phyloP scores from a whole-genome alignment of 1,284 basidiomycete genomes.

The Schizophyllum amplum region DNA sequence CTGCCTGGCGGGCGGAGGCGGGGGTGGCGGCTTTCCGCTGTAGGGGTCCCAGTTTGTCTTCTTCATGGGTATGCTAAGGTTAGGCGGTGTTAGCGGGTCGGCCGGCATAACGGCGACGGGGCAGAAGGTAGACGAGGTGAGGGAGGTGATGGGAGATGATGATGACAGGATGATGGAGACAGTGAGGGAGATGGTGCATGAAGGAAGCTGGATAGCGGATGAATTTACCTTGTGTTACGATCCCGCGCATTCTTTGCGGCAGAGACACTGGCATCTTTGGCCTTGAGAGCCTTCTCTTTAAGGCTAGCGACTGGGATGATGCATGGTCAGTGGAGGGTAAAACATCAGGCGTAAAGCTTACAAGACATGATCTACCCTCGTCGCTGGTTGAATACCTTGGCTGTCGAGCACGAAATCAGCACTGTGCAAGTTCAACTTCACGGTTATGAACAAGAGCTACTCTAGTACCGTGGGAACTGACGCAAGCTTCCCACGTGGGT shows the following conservation, averaged over 20 bases:
- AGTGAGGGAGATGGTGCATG: background rate
- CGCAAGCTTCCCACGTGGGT: background rate
- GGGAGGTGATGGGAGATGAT: too few relatives aligned
- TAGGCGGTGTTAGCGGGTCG: constrained; percentile 13
- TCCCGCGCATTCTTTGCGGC: constrained; percentile 50
- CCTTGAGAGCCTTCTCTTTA: constrained; percentile 53
- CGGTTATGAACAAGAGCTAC: background rate
- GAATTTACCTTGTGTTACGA: constrained; percentile 37
- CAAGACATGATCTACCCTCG: background rate
- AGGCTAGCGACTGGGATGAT: constrained; percentile 44
- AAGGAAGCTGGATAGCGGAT: background rate
- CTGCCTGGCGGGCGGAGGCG: constrained; percentile 36
- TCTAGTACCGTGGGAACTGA: background rate
- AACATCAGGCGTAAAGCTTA: background rate
- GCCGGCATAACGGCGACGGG: too few relatives aligned
- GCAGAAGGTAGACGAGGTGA: too few relatives aligned
- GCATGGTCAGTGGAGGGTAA: background rate
- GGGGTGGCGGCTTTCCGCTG: constrained; percentile 31
- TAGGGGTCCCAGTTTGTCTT: constrained; percentile 57
- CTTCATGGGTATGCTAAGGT: constrained; percentile 43
- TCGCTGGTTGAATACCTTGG: background rate
- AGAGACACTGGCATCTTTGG: constrained; percentile 43
- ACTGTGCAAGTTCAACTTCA: background rate
- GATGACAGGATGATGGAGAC: too few relatives aligned
- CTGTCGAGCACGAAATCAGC: background rate